Evolutionary conservation across 345 rosid genomes (phyloP).

Genomic region (Camelina neglecta): DNA sequence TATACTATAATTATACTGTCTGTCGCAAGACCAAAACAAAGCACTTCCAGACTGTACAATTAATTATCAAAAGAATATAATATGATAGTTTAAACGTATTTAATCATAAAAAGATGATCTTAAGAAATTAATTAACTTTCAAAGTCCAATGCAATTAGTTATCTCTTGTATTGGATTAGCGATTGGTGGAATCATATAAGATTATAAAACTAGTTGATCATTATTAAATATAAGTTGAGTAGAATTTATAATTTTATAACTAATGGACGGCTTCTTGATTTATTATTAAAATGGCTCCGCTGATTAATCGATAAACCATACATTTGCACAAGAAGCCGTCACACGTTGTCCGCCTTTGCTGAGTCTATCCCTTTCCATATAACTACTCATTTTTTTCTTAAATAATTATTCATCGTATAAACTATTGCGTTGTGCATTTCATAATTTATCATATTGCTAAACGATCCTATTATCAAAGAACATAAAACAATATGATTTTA

Average conservation of each 20-base stretch:
- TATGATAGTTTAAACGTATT: neutral
- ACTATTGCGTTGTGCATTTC: neutral
- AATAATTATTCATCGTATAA: neutral
- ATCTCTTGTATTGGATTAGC: slow-evolving; percentile 24
- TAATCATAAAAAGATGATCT: neutral
- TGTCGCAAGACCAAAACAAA: slow-evolving; percentile 41
- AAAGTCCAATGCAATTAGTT: slow-evolving; percentile 38
- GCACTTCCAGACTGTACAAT: slow-evolving; percentile 32
- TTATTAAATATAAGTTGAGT: neutral
- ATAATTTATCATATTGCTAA: neutral
- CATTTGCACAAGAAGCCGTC: slow-evolving; percentile 32
- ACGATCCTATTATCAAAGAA: neutral
- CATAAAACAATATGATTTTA: neutral
- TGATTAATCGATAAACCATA: neutral
- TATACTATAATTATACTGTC: slow-evolving; percentile 29
- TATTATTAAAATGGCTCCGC: slow-evolving; percentile 7
- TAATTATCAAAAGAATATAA: neutral
- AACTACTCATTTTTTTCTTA: neutral
- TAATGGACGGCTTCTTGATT: slow-evolving; percentile 31
- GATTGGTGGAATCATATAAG: slow-evolving; percentile 29
- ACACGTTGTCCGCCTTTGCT: slow-evolving; percentile 37
- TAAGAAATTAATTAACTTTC: neutral
- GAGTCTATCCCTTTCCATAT: slow-evolving; percentile 31
- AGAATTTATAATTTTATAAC: neutral
- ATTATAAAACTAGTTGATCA: slow-evolving; percentile 17